Base-by-base conservation (phyloP, 2,329 filamentous ascomycete species). In the Byssoonygena ceratinophila region DNA sequence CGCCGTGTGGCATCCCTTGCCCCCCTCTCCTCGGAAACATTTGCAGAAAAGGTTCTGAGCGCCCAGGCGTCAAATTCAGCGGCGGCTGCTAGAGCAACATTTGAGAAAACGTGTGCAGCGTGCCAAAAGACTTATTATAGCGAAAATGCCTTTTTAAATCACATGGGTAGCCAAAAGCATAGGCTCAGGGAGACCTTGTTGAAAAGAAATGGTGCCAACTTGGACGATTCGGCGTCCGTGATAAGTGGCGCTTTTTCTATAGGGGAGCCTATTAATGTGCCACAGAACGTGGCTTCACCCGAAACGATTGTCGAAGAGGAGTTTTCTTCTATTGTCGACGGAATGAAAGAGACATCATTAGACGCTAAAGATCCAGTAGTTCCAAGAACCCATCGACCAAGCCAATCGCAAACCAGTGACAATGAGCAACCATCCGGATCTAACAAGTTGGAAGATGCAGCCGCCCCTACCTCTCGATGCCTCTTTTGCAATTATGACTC, bases 61-160 rank as follows among this genome's bases (percentile, higher is more conserved):
- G 91, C 90, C 58, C 88, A 94, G 65, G 90, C 90, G 25, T 82
- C 80, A 6, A 85, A 89, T 14, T 86, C 79, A 39, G 88, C 88
- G 31, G 87, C 91, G 57, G 88, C 89, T 52, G 86, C 89, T 57
- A 88, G 87, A 70, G 91, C 90, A 3, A 82, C 87, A 12, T 97
- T 90, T 64, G 88, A 96, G 68, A 89, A 85, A 64, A 73, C 76
- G 27, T 98, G 92, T 69, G 75, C 81, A 2, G 78, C 83, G 18
- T 98, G 92, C 74, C 80, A 85, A 63, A 94, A 94, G 74, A 89
- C 85, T 12, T 98, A 94, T 70, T 97, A 84, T 74, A 97, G 90
- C 71, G 87, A 96, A 65, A 96, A 96, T 71, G 91, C 92, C 31
- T 97, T 85, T 70, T 82, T 84, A 65, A 98, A 97, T 70, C 92